Evolutionary conservation across 805 yeast species (phyloP), one percentile per base, ranked within the genome.

Genomic region (Yarrowia sp.): DNA sequence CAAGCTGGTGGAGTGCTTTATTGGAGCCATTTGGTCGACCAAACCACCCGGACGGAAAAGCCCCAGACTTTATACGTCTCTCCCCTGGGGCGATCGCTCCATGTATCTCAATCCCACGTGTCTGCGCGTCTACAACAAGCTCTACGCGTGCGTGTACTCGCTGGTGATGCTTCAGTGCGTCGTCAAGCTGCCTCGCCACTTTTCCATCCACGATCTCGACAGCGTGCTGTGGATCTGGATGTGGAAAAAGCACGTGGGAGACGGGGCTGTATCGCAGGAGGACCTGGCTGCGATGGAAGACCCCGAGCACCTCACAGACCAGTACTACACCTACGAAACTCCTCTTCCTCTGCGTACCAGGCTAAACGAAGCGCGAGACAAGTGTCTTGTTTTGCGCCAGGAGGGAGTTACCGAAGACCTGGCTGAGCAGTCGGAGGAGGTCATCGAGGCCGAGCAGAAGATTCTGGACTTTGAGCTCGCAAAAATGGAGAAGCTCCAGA

Each of bases 51-150:
- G 10, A n/a, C 4, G 7, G 12, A 14, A 22, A n/a, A n/a, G n/a
- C n/a, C n/a, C n/a, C n/a, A n/a, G n/a, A n/a, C n/a, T n/a, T n/a
- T n/a, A n/a, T n/a, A n/a, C n/a, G n/a, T n/a, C n/a, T n/a, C n/a
- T 32, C 18, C 16, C 6, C 4, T n/a, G 29, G 29, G 16, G 2
- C 2, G 56, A 32, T n/a, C 3, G n/a, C 4, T 31, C n/a, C 27
- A 29, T 21, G 36, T 21, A 18, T 9, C 1, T 47, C 31, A 47
- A 32, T 7, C 33, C 32, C 31, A 32, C 56, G 13, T 21, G 31
- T 33, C n/a, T 47, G 21, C 38, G 56, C 2, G 6, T 47, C 31
- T 47, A 21, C 39, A 47, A 47, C 56, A 47, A 47, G 41, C 12
- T 47, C 5, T 47, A 18, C 14, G 56, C 56, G 4, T 32, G 39